Evolutionary conservation across 257 asterid genomes (phyloP), one percentile per base, ranked within the genome.

Genomic region (Gentiana macrophylla): DNA sequence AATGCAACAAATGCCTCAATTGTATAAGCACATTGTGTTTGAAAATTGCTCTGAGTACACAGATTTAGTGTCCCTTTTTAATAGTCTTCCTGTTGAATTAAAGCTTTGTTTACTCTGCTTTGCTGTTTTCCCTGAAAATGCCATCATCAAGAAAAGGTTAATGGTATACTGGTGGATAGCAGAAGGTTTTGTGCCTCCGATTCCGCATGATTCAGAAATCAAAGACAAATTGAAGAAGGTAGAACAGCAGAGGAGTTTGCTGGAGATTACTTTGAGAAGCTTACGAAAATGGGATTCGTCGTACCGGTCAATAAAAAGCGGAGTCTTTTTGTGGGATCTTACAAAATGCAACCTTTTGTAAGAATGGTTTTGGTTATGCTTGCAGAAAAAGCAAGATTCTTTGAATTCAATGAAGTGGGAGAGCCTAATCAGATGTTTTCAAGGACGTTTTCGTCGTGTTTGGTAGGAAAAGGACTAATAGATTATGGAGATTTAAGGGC

Each of bases 111-210:
- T 70, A 56, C 56, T 70, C 8, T 76, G 86, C 48, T 70, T 79
- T 36, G 63, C 86, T 1, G 57, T 69, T 6, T 76, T 71, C 71
- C 82, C 86, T 0, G 75, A 61, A 47, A 52, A 64, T 11, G 72
- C 60, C 43, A 49, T 59, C 47, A 68, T 79, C 60, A 76, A 70
- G 66, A 80, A 74, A 73, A 67, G 79, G 63, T 60, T 74, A 38
- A 63, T 80, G 79, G 60, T 71, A 45, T 70, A 70, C 5, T 80
- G 83, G 83, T 80, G 83, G 86, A 65, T 67, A 2, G 50, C 53
- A 0, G 83, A 80, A 53, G 81, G 86, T 38, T 71, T 58, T 35
- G 70, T 65, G 13, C 59, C 50, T 4, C 62, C 57, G 0, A 44
- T 56, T 51, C 51, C 34, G 0, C 48, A 32, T 24, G 49, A 63